Percentiles rank a stretch among this genome's conserved stretches.
Conservation (phyloP, 305 asterid species). For the Withania somnifera region DNA sequence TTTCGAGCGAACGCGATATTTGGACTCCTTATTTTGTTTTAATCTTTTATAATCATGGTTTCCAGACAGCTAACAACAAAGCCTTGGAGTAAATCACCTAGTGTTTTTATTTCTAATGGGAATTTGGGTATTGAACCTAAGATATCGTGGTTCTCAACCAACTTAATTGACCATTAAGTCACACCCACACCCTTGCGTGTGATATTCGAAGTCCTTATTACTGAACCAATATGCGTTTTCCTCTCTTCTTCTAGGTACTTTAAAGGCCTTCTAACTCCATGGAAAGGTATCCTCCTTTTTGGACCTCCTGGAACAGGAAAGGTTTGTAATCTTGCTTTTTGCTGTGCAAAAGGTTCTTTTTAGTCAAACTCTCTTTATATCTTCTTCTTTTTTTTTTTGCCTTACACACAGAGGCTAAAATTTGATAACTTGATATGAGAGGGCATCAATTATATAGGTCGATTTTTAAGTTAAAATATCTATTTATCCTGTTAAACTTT, state of each 20-base stretch:
- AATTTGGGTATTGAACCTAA: background rate
- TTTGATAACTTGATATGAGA: background rate
- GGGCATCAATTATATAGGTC: background rate
- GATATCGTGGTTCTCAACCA: background rate
- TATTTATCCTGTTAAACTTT: background rate
- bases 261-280: conserved; percentile 88
- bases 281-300: conserved; percentile 98
- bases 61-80: background rate
- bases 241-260: conserved; percentile 51
- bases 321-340: conserved; percentile 30
- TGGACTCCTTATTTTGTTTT: background rate
- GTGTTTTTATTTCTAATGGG: background rate
- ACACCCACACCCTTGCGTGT: background rate
- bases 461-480: background rate
- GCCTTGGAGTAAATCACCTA: background rate
- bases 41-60: background rate
- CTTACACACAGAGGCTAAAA: background rate
- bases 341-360: background rate
- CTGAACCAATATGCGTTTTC: background rate
- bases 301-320: conserved; percentile 99
- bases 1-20: background rate
- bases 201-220: background rate
- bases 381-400: too few species aligned
- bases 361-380: background rate
- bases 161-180: background rate